These are phyloP conservation scores for Naganishia onofrii DNA, from an alignment of 768 basidiomycete genomes.

Conservation along the genomic window DNA sequence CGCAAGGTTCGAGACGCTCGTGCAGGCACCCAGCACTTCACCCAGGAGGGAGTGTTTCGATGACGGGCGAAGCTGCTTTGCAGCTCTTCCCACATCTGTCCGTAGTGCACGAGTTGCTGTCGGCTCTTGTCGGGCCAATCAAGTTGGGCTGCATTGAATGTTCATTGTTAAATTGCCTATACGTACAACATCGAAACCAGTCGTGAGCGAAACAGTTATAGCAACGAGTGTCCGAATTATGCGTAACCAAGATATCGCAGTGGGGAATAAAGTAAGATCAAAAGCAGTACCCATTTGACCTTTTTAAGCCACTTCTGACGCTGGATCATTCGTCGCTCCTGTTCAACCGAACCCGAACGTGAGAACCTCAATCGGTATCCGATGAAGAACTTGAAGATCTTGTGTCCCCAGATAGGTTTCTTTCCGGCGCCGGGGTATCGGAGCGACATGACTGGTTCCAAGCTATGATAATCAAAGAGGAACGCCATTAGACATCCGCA, in stretches of 20 bases:
- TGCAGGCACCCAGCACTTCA: too few species aligned
- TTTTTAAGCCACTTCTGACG: conserved; percentile 13
- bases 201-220: not conserved
- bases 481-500: not conserved
- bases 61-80: too few species aligned
- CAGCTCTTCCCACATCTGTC: too few species aligned
- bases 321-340: conserved; percentile 14
- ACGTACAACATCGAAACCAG: not conserved
- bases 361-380: conserved; percentile 31
- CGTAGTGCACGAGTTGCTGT: too few species aligned
- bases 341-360: conserved; percentile 19
- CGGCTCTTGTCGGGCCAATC: too few species aligned
- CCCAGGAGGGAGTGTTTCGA: too few species aligned
- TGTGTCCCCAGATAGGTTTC: conserved; percentile 25
- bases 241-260: conserved; percentile 20
- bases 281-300: conserved; percentile 14
- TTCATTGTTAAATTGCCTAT: not conserved
- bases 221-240: not conserved
- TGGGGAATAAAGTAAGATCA: conserved; percentile 16
- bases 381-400: conserved; percentile 25
- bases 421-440: conserved; percentile 41
- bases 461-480: conserved; percentile 28
- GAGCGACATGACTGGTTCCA: conserved; percentile 44
- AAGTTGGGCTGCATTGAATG: not conserved
- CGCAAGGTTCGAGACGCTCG: too few species aligned